Percentiles rank a stretch among this genome's conserved stretches.
Evolutionary conservation across 148 eudicot genomes (phyloP).

Genomic region (Camellia japonica): DNA sequence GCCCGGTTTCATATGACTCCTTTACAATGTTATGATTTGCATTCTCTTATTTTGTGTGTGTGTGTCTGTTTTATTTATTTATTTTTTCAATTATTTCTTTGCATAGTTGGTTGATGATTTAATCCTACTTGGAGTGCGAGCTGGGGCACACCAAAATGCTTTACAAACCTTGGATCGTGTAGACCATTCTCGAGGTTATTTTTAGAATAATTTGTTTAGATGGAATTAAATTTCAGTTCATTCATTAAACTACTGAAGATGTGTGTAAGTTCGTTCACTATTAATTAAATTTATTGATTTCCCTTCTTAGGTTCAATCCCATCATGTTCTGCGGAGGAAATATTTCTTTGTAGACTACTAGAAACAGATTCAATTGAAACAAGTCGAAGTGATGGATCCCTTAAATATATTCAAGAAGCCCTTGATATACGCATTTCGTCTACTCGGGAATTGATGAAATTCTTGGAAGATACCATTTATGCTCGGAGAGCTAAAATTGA

Average conservation of each 20-base stretch:
- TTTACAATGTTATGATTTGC: background rate
- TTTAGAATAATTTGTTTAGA: background rate
- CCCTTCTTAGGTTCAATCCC: conserved; percentile 47
- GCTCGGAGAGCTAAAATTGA: conserved; percentile 44
- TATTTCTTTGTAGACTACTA: conserved; percentile 76
- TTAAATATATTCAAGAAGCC: conserved; percentile 48
- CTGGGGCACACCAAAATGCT: conserved; percentile 59
- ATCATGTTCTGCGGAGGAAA: conserved; percentile 72
- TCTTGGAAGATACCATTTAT: conserved; percentile 55
- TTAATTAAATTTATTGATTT: conserved; percentile 18
- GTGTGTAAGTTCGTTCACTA: background rate
- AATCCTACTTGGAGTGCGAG: conserved; percentile 67
- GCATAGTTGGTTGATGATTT: conserved; percentile 74
- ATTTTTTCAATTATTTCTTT: conserved; percentile 10
- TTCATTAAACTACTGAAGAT: background rate
- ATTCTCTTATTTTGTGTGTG: background rate
- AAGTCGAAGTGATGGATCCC: conserved; percentile 32
- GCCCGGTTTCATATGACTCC: conserved; percentile 11
- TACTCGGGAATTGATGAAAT: conserved; percentile 53
- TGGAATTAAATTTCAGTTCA: background rate
- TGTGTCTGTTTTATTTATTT: background rate
- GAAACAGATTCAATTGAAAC: conserved; percentile 42
- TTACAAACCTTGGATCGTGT: conserved; percentile 51
- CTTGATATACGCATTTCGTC: conserved; percentile 58
- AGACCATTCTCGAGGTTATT: conserved; percentile 64